Percentiles rank a stretch among this genome's conserved stretches.
Evolutionary conservation across 2,329 filamentous ascomycete species (phyloP).

Genomic region (Curvularia sp.): DNA sequence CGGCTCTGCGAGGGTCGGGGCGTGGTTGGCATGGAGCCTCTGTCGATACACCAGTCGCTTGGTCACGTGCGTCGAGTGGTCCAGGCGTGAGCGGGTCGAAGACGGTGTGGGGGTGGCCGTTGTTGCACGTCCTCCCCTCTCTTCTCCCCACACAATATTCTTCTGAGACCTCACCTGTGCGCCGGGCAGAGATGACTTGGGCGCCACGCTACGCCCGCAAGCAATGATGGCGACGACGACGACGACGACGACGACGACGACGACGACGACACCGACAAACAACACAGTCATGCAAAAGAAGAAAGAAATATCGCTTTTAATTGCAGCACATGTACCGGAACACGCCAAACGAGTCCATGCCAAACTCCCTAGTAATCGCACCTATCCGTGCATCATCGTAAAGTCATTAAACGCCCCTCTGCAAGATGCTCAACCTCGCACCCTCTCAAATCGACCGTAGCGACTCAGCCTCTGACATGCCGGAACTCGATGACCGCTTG

Average conservation of each 20-base stretch:
- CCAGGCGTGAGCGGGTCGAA: conserved; percentile 12
- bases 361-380: conserved; percentile 31
- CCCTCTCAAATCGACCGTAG: conserved; percentile 38
- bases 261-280: neutral
- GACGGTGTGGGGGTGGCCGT: conserved; percentile 18
- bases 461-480: conserved; percentile 47
- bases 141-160: conserved; percentile 22
- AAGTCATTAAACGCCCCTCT: conserved; percentile 28
- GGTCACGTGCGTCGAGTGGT: conserved; percentile 21
- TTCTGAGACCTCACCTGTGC: neutral
- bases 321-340: conserved; percentile 22
- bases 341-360: conserved; percentile 33
- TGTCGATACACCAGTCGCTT: conserved; percentile 26
- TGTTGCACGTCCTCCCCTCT: neutral
- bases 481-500: conserved; percentile 45
- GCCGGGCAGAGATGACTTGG: neutral
- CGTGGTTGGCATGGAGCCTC: conserved; percentile 32
- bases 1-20: neutral
- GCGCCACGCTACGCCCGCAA: neutral
- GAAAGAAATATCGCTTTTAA: conserved; percentile 25
- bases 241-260: too few relatives aligned
- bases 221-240: neutral
- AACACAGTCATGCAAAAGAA: neutral
- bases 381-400: conserved; percentile 30
- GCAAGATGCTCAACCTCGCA: conserved; percentile 1